Percentiles rank a stretch among this genome's conserved stretches.
These are phyloP conservation scores for Citrus unshiu DNA, from an alignment of 345 rosid species.

Conservation along the genomic window DNA sequence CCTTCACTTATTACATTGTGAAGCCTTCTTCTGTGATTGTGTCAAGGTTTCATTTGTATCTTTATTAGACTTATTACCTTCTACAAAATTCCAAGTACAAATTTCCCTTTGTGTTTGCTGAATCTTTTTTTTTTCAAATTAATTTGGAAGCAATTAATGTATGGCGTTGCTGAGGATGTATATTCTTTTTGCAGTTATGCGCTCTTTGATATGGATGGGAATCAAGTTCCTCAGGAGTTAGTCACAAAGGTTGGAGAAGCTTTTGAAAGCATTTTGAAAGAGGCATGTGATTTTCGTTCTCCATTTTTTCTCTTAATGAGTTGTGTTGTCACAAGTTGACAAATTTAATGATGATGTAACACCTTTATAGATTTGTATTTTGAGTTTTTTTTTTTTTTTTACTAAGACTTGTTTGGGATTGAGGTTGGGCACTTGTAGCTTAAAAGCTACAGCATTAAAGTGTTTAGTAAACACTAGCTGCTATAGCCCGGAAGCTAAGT, in stretches of 20 bases:
- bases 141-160: not conserved
- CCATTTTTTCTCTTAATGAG: not conserved
- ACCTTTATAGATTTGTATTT: not conserved
- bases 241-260: slow-evolving; percentile 68
- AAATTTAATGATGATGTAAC: not conserved
- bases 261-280: slow-evolving; percentile 76
- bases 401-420: too few species aligned
- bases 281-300: slow-evolving; percentile 39
- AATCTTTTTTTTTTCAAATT: not conserved
- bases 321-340: not conserved
- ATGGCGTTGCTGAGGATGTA: not conserved
- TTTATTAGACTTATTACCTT: not conserved
- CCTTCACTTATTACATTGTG: not conserved
- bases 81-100: not conserved
- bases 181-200: slow-evolving; percentile 54
- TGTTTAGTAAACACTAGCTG: too few species aligned
- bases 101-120: not conserved
- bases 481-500: too few species aligned
- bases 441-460: too few species aligned
- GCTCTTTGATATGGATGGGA: slow-evolving; percentile 79
- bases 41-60: not conserved
- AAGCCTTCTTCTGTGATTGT: not conserved
- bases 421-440: too few species aligned
- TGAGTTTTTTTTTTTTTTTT: not conserved
- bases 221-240: slow-evolving; percentile 78